Evolutionary conservation across 805 yeast species (phyloP), one percentile per base, ranked within the genome.

Genomic region (Myxozyma udenii): DNA sequence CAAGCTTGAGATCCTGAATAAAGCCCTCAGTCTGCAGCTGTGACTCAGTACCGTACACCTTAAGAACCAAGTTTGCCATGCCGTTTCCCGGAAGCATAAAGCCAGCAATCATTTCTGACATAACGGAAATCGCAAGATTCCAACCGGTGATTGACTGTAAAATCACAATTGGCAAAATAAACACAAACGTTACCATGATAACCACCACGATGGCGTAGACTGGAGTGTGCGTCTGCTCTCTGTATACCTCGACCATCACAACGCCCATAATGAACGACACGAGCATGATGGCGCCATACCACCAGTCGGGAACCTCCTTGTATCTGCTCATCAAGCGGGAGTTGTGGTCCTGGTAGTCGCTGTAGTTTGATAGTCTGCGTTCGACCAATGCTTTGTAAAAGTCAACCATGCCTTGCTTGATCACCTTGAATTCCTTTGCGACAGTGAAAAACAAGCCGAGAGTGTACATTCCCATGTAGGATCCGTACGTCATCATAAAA

Each of bases 21-120:
- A 74, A 80, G 47, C 73, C 69, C 37, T 78, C 72, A 1, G 85
- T 84, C 61, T 80, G 28, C 84, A 69, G 19, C 6, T 37, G 71
- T 1, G 85, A 83, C 61, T 80, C 84, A 12, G 40, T 19, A 24
- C 85, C 84, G 59, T 74, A 76, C 7, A 82, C 77, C 66, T 81
- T 81, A 69, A 80, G 74, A 61, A 78, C 74, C 74, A 84, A 79
- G 68, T 80, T 75, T 0, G 85, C 84, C n/a, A 81, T 65, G 0
- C 87, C 78, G 43, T 70, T 68, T 1, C 81, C 85, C 2, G 86
- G 87, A 9, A 78, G 70, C 52, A 83, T 74, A 65, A 81, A 83
- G 1, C 87, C 88, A 24, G 79, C 78, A 42, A 84, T 74, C 56
- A 83, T 69, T 62, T 83, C 87, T 2, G 83, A 77, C 49, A 84